Conservation (phyloP, 2,329 filamentous ascomycete genomes). For the Monosporascus sp. region DNA sequence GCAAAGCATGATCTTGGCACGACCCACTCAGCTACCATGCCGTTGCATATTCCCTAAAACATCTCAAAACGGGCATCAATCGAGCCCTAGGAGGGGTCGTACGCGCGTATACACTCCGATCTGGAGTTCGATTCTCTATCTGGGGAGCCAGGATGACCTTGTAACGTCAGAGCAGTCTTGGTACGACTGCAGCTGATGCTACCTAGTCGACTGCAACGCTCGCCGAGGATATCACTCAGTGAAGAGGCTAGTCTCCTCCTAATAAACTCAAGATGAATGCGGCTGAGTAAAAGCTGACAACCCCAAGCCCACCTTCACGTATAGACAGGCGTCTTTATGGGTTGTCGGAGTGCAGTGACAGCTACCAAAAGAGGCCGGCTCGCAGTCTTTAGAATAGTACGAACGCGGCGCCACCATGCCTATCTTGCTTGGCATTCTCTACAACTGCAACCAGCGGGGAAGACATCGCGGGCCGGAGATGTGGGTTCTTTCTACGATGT, state of each 20-base stretch:
- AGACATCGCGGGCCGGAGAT: too few relatives aligned
- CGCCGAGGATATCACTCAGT: neutral
- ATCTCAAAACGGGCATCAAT: conserved; percentile 19
- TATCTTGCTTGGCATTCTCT: too few relatives aligned
- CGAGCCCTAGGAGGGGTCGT: conserved; percentile 9
- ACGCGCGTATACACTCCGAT: neutral
- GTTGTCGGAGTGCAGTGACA: too few relatives aligned
- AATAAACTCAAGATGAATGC: neutral
- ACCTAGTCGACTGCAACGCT: neutral
- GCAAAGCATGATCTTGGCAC: conserved; percentile 29
- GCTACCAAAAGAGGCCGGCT: too few relatives aligned
- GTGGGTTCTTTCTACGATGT: too few relatives aligned
- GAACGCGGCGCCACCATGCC: too few relatives aligned
- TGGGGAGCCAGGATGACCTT: neutral
- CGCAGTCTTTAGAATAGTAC: too few relatives aligned
- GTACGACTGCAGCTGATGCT: neutral
- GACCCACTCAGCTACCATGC: conserved; percentile 25
- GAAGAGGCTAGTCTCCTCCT: neutral
- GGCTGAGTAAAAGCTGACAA: too few relatives aligned
- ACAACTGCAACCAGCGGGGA: too few relatives aligned
- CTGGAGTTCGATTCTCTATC: neutral
- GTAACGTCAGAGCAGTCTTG: neutral
- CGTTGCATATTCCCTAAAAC: conserved; percentile 23
- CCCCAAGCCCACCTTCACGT: too few relatives aligned
- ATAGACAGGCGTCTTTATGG: too few relatives aligned